A percentile compares a stretch with the other conserved stretches of the same genome.
Conservation (phyloP, 306 rosid species). For the Fagus crenata region DNA sequence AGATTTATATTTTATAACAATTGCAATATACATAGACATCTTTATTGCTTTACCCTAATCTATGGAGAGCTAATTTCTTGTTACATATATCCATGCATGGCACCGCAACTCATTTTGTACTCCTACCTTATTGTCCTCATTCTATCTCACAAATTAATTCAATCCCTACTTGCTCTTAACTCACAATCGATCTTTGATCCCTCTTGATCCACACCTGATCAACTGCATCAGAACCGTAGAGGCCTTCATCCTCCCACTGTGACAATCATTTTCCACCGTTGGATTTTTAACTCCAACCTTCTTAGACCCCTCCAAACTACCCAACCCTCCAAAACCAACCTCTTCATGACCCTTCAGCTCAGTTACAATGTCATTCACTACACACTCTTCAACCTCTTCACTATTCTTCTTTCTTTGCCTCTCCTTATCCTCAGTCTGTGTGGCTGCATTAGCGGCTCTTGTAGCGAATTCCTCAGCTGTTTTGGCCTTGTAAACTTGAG, state of each 20-base stretch:
- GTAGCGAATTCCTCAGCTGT: conserved; percentile 30
- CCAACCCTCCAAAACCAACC: conserved; percentile 25
- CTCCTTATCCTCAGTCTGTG: conserved; percentile 51
- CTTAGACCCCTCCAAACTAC: conserved; percentile 18
- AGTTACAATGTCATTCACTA: conserved; percentile 11
- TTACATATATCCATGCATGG: no score
- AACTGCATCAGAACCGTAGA: conserved; percentile 60
- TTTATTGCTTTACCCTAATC: no score
- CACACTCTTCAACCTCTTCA: conserved; percentile 31
- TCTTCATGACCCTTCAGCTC: conserved; percentile 21
- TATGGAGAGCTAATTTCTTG: no score
- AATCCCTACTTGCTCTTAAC: conserved; percentile 3
- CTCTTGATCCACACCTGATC: conserved; percentile 44
- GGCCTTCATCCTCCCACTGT: conserved; percentile 51
- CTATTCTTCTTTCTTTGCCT: conserved; percentile 27
- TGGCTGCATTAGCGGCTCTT: conserved; percentile 41
- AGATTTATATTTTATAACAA: no score
- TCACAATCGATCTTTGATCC: conserved; percentile 11
- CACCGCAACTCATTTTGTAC: no score
- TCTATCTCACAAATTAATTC: not conserved
- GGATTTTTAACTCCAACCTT: conserved; percentile 34
- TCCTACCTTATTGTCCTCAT: no score
- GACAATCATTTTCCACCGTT: conserved; percentile 43
- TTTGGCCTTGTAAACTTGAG: conserved; percentile 42
- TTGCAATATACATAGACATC: no score